Base-by-base conservation (phyloP, 441 rosid genomes). In the Melastoma candidum region DNA sequence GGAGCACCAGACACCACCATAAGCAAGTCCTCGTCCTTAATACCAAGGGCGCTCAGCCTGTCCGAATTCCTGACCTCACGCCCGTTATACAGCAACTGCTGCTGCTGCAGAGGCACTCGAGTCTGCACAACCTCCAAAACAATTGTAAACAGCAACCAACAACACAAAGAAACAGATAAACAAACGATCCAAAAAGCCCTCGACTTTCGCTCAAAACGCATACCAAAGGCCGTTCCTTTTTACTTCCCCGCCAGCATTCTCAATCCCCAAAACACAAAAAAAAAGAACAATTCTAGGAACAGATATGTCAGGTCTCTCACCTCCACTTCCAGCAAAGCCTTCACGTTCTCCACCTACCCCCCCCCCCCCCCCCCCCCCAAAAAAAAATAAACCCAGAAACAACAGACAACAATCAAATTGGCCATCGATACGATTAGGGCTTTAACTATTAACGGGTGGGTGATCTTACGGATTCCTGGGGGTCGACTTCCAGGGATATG, bases 241-340 rank as follows among this genome's bases (percentile, higher is more conserved):
- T 9, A 36, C 41, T 2, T 36, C 41, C 6, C 6, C 6, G 8
- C 6, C 41, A 3, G 41, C 39, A 7, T 56, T 46, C 27, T 24
- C 49, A 1, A 45, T 45, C 41, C 26, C 49, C 49, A n/a, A n/a
- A 49, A 17, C 17, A 17, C 22, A 17, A 17, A 17, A 17, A 17
- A 17, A 17, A 17, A 17, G 22, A 17, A 17, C 22, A 17, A 17
- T 17, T 17, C 22, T 17, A 17, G 22, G 22, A 12, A n/a, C 11
- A 2, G 7, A 50, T 17, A 59, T 12, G 48, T 7, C 58, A 58
- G 58, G 49, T 17, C 49, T 46, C 66, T 66, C 63, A 92, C 98
- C 96, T 87, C 96, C 57, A 92, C 94, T 56, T 92, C 98, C 36
- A 87, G 89, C 77, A 92, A 69, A 26, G 98, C 96, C 70, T 92